Conservation (phyloP, 306 rosid species). For the Spatholobus suberectus region DNA sequence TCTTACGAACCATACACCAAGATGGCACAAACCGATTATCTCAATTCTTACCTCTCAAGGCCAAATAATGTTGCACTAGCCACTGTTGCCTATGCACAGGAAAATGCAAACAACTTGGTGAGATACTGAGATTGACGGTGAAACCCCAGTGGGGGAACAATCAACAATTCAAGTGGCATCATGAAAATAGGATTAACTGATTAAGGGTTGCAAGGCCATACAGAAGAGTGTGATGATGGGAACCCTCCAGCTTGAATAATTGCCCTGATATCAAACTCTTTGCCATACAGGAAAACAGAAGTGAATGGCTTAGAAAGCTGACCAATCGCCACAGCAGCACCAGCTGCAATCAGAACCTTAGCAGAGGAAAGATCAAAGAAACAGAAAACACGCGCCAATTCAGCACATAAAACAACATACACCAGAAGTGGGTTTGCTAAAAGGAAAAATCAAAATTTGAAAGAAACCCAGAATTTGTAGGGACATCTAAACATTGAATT, state of each 20-base stretch:
- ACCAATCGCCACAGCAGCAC: conserved; percentile 70
- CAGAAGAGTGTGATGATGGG: conserved; percentile 95
- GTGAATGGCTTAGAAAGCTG: conserved; percentile 85
- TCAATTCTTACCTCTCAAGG: conserved; percentile 86
- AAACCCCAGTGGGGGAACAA: conserved; percentile 19
- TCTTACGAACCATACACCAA: conserved; percentile 20
- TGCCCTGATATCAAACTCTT: conserved; percentile 71
- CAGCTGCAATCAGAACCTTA: conserved; percentile 84
- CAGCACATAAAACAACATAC: conserved; percentile 10
- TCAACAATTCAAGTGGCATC: not conserved
- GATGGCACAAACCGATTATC: not conserved
- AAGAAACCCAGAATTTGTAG: conserved; percentile 29
- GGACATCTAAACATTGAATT: not conserved
- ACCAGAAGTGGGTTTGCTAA: not conserved
- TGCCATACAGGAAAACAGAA: conserved; percentile 70
- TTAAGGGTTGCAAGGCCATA: conserved; percentile 43
- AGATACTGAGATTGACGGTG: conserved; percentile 23
- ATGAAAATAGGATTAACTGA: not conserved
- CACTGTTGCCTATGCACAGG: conserved; percentile 70
- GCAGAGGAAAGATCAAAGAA: not conserved
- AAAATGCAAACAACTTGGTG: conserved; percentile 47
- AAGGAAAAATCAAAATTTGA: conserved; percentile 25
- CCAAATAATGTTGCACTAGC: conserved; percentile 87
- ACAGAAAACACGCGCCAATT: not conserved
- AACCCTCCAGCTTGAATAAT: conserved; percentile 83